Evolutionary conservation across 371 early-diverging fungal species (phyloP).

Genomic region (Blyttiomyces sp.): DNA sequence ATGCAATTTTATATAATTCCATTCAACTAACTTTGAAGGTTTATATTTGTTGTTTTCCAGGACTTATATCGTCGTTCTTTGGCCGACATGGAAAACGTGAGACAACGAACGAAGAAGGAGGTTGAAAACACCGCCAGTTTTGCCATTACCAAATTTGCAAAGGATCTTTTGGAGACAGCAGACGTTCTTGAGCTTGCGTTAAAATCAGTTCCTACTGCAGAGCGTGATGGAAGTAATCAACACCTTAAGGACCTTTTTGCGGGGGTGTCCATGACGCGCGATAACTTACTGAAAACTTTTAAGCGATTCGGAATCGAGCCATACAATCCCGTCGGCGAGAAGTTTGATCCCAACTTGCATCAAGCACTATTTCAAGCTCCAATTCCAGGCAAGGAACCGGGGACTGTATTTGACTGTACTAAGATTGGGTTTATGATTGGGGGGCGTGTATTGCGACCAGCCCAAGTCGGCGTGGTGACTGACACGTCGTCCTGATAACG

Average conservation of each 20-base stretch:
- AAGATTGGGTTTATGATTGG: conserved; percentile 91
- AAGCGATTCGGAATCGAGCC: conserved; percentile 88
- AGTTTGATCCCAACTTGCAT: conserved; percentile 90
- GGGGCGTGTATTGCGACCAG: conserved; percentile 89
- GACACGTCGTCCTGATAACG: too few species aligned
- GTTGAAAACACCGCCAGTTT: conserved; percentile 73
- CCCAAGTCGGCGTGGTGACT: conserved; percentile 93
- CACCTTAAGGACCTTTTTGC: conserved; percentile 70
- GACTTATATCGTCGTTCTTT: conserved; percentile 73
- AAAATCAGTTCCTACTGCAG: conserved; percentile 66
- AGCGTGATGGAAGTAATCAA: conserved; percentile 28
- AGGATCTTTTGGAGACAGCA: conserved; percentile 89
- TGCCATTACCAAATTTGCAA: conserved; percentile 95
- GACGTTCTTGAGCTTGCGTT: conserved; percentile 91
- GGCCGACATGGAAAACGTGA: conserved; percentile 91
- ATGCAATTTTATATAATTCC: background rate
- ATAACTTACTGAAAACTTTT: conserved; percentile 81
- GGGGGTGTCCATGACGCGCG: conserved; percentile 88
- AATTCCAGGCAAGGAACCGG: conserved; percentile 81
- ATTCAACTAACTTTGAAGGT: background rate
- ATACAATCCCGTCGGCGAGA: conserved; percentile 73
- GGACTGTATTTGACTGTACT: conserved; percentile 80
- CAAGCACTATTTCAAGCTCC: conserved; percentile 94
- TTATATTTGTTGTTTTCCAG: conserved; percentile 4
- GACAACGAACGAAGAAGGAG: conserved; percentile 85